phyloP scores from a whole-genome alignment of 257 asterid genomes.

The Euphrasia confusa region DNA sequence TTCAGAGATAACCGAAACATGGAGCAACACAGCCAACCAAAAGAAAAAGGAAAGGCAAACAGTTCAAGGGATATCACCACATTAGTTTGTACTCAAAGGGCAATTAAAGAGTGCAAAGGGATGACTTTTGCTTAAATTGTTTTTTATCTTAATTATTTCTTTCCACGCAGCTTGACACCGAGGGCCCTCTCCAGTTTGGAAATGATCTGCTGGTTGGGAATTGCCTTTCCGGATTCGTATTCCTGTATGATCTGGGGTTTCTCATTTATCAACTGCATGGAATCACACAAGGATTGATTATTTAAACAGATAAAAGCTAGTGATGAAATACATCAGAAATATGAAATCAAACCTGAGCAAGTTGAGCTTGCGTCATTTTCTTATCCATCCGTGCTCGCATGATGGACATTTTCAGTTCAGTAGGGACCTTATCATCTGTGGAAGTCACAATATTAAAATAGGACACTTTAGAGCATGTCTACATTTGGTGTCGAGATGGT shows the following conservation, averaged over 20 bases:
- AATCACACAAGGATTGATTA: not conserved
- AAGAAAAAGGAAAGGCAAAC: not conserved
- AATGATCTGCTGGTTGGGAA: slow-evolving; percentile 65
- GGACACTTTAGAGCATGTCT: not conserved
- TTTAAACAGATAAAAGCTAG: not conserved
- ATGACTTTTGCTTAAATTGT: not conserved
- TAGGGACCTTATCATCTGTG: slow-evolving; percentile 81
- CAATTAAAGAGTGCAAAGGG: slow-evolving; percentile 6
- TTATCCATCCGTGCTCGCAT: slow-evolving; percentile 83
- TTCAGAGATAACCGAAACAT: not conserved
- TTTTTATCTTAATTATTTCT: slow-evolving; percentile 37
- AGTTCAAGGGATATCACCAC: slow-evolving; percentile 41
- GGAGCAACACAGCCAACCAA: not conserved
- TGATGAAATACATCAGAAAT: not conserved
- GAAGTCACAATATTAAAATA: not conserved
- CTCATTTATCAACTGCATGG: slow-evolving; percentile 61
- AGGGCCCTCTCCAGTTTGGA: slow-evolving; percentile 85
- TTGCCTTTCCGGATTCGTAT: slow-evolving; percentile 49
- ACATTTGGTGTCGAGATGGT: not conserved
- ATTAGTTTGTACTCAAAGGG: slow-evolving; percentile 24
- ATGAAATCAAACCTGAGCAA: slow-evolving; percentile 60
- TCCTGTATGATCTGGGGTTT: slow-evolving; percentile 53
- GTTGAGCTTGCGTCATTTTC: slow-evolving; percentile 81
- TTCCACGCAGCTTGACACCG: slow-evolving; percentile 72
- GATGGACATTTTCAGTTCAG: slow-evolving; percentile 77